phyloP scores from a whole-genome alignment of 2,329 filamentous ascomycete species.

The Pestalotiopsis fici region DNA sequence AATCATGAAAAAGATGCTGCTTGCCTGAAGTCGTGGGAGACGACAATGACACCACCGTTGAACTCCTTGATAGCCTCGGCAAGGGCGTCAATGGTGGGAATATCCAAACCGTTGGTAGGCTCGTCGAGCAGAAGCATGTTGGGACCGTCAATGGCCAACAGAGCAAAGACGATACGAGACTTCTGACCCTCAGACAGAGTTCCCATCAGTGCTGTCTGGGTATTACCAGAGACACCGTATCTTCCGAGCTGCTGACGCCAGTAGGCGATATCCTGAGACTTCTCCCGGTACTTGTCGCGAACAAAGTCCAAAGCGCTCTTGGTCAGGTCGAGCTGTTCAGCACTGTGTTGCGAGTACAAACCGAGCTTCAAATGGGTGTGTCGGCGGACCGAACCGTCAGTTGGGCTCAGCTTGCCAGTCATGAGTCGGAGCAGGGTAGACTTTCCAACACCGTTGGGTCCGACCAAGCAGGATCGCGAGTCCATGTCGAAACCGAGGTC shows the following conservation, averaged over 20 bases:
- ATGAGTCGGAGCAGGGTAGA: conserved; percentile 94
- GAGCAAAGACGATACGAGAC: conserved; percentile 95
- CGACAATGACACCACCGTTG: conserved; percentile 94
- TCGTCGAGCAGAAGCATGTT: conserved; percentile 99
- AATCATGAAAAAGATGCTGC: conserved; percentile 26
- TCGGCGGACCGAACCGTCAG: conserved; percentile 76
- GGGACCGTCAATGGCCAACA: conserved; percentile 90
- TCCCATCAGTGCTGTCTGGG: conserved; percentile 96
- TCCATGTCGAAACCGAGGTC: conserved; percentile 99
- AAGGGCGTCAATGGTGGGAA: conserved; percentile 95
- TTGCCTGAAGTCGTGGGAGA: conserved; percentile 98
- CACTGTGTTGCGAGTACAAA: conserved; percentile 97
- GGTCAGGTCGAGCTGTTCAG: conserved; percentile 96
- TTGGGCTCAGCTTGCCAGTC: conserved; percentile 91
- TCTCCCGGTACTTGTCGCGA: conserved; percentile 85
- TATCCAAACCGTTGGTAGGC: conserved; percentile 99
- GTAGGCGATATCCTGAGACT: conserved; percentile 98
- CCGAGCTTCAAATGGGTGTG: conserved; percentile 99
- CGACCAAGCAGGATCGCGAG: conserved; percentile 93
- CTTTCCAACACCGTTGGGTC: conserved; percentile 98
- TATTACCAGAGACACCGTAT: conserved; percentile 90
- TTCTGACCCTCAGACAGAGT: conserved; percentile 97
- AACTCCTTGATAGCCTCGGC: conserved; percentile 97
- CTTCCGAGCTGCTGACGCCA: conserved; percentile 96
- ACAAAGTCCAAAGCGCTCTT: conserved; percentile 98